These are phyloP conservation scores for Cercospora zeae-maydis DNA, from an alignment of 2,329 filamentous ascomycete species.

Conservation along the genomic window DNA sequence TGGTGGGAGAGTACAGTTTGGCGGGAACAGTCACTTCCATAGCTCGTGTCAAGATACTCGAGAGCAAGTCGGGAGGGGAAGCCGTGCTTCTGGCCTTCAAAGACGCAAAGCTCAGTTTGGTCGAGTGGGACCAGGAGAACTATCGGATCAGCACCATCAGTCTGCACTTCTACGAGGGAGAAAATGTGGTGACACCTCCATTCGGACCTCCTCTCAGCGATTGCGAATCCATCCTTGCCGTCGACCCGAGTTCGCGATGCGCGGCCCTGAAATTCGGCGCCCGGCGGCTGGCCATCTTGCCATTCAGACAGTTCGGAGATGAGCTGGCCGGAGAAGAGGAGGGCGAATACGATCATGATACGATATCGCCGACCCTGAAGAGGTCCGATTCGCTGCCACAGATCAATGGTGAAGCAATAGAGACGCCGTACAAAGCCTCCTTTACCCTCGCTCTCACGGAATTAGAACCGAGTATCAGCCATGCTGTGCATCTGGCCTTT, in stretches of 20 bases:
- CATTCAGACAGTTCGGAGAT: slow-evolving; percentile 81
- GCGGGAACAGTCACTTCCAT: slow-evolving; percentile 82
- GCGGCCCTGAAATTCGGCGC: slow-evolving; percentile 89
- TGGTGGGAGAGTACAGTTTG: slow-evolving; percentile 73
- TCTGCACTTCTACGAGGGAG: slow-evolving; percentile 97
- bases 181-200: slow-evolving; percentile 60
- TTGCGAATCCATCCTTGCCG: slow-evolving; percentile 75
- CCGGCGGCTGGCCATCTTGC: slow-evolving; percentile 86
- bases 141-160: slow-evolving; percentile 81
- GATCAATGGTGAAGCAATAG: slow-evolving; percentile 39
- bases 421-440: slow-evolving; percentile 77
- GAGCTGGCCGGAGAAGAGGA: slow-evolving; percentile 74
- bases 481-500: slow-evolving; percentile 89
- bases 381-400: slow-evolving; percentile 19
- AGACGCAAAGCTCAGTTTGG: slow-evolving; percentile 86
- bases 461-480: slow-evolving; percentile 79
- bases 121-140: slow-evolving; percentile 86
- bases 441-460: slow-evolving; percentile 89
- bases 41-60: slow-evolving; percentile 68
- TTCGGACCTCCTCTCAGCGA: slow-evolving; percentile 74
- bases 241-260: slow-evolving; percentile 89
- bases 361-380: slow-evolving; percentile 32
- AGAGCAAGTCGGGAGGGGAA: slow-evolving; percentile 76
- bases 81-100: slow-evolving; percentile 78
- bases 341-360: slow-evolving; percentile 66